Evolutionary conservation across 2,329 filamentous ascomycete species (phyloP).

Genomic region (Ascochyta clinopodiicola): DNA sequence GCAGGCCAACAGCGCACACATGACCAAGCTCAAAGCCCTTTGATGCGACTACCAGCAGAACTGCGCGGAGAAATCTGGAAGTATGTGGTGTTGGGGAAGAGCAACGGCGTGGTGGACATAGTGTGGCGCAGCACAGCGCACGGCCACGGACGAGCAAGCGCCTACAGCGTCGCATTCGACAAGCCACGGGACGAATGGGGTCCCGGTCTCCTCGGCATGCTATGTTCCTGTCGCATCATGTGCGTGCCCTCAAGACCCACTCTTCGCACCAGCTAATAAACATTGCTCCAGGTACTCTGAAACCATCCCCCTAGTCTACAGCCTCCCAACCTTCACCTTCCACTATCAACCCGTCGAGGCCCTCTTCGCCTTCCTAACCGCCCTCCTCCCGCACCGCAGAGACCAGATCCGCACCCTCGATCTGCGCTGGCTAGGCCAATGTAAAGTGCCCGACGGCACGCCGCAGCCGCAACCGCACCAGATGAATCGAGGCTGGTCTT

Average conservation of each 20-base stretch:
- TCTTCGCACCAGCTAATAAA: background rate
- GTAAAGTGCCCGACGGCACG: background rate
- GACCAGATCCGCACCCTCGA: background rate
- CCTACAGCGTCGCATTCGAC: background rate
- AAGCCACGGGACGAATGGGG: background rate
- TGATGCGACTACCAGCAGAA: background rate
- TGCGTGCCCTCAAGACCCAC: background rate
- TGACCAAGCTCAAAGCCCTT: background rate
- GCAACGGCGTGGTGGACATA: background rate
- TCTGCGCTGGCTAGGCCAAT: background rate
- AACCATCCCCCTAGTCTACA: background rate
- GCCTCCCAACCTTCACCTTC: conserved; percentile 1
- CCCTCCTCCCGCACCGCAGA: background rate
- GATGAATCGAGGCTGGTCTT: background rate
- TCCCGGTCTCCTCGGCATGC: background rate
- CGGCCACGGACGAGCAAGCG: conserved; percentile 2
- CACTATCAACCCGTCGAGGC: background rate
- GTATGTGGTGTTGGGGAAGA: background rate
- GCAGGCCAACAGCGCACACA: background rate
- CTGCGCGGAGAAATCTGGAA: conserved; percentile 3
- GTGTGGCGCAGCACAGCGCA: background rate
- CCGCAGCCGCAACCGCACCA: background rate
- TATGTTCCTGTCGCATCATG: conserved; percentile 3
- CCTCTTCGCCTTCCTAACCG: background rate
- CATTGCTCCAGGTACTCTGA: background rate